Evolutionary conservation across 495 filamentous ascomycete genomes (phyloP).

Genomic region (Penicillium coprophilum): DNA sequence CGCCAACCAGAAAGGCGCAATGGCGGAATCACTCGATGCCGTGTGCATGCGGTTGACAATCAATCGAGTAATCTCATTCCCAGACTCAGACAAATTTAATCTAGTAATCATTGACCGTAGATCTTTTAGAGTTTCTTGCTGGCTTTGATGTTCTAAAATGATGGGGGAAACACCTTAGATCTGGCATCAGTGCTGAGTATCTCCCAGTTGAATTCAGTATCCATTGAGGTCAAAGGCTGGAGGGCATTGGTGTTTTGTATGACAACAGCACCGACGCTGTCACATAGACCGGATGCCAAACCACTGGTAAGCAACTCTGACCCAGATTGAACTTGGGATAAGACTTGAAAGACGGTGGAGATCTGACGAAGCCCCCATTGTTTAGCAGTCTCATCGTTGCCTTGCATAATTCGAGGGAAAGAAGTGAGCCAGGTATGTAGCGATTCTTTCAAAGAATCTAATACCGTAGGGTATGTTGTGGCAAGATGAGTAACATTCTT

Average conservation of each 20-base stretch:
- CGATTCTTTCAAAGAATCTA: constrained; percentile 67
- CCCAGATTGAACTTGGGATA: constrained; percentile 63
- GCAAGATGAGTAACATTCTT: constrained; percentile 57
- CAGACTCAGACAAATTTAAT: constrained; percentile 42
- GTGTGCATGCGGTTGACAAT: constrained; percentile 60
- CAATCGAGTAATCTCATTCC: constrained; percentile 49
- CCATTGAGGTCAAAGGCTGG: constrained; percentile 28
- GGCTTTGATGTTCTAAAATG: constrained; percentile 63
- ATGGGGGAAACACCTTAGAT: constrained; percentile 37
- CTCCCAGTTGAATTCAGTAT: constrained; percentile 20
- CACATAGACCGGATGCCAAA: constrained; percentile 55
- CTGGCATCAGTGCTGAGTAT: constrained; percentile 2
- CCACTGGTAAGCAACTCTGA: constrained; percentile 68
- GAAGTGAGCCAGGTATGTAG: constrained; percentile 79
- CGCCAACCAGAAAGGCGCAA: constrained; percentile 81
- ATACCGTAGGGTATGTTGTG: constrained; percentile 60
- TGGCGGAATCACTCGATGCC: constrained; percentile 51
- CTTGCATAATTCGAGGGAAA: constrained; percentile 80
- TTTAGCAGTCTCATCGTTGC: constrained; percentile 76
- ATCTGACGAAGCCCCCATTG: constrained; percentile 70
- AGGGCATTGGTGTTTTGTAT: constrained; percentile 27
- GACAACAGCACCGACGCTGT: constrained; percentile 46
- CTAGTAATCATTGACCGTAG: constrained; percentile 47
- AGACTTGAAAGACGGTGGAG: constrained; percentile 66
- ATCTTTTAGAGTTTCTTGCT: constrained; percentile 56